Percentiles rank a stretch among this genome's conserved stretches.
Conservation (phyloP, 805 yeast species). For the Yarrowia sp. region DNA sequence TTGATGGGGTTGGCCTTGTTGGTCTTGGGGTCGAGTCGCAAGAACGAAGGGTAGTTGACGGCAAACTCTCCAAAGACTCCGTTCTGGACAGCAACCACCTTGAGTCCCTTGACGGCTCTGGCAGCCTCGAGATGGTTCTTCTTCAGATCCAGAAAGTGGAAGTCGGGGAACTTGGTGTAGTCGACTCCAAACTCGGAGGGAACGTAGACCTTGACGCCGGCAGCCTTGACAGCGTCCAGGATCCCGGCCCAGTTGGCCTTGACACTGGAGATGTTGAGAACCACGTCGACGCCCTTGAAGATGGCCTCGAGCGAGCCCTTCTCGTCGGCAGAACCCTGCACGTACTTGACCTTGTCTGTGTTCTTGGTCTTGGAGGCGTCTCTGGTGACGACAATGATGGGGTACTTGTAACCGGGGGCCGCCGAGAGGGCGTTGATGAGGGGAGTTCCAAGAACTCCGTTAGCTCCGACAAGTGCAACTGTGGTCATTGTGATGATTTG, state of each 20-base stretch:
- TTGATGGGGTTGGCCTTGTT: slow-evolving; percentile 41
- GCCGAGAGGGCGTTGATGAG: slow-evolving; percentile 56
- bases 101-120: slow-evolving; percentile 43
- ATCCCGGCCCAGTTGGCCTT: slow-evolving; percentile 49
- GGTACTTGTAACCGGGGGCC: slow-evolving; percentile 56
- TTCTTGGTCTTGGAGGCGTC: slow-evolving; percentile 49
- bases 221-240: slow-evolving; percentile 55
- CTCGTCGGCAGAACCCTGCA: slow-evolving; percentile 41
- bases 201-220: slow-evolving; percentile 59
- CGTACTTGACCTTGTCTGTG: slow-evolving; percentile 43
- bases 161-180: slow-evolving; percentile 34
- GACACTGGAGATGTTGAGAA: slow-evolving; percentile 56
- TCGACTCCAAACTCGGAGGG: slow-evolving; percentile 70
- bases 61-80: slow-evolving; percentile 44
- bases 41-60: slow-evolving; percentile 20
- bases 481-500: slow-evolving; percentile 45
- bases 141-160: slow-evolving; percentile 40
- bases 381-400: slow-evolving; percentile 61
- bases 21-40: slow-evolving; percentile 10
- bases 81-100: slow-evolving; percentile 43
- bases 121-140: slow-evolving; percentile 41
- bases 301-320: slow-evolving; percentile 43
- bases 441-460: slow-evolving; percentile 62
- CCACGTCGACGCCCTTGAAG: slow-evolving; percentile 59
- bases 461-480: slow-evolving; percentile 61